Evolutionary conservation across 164 flowering plant genomes (phyloP), one percentile per base, ranked within the genome.

Genomic region (Pachysandra terminalis): DNA sequence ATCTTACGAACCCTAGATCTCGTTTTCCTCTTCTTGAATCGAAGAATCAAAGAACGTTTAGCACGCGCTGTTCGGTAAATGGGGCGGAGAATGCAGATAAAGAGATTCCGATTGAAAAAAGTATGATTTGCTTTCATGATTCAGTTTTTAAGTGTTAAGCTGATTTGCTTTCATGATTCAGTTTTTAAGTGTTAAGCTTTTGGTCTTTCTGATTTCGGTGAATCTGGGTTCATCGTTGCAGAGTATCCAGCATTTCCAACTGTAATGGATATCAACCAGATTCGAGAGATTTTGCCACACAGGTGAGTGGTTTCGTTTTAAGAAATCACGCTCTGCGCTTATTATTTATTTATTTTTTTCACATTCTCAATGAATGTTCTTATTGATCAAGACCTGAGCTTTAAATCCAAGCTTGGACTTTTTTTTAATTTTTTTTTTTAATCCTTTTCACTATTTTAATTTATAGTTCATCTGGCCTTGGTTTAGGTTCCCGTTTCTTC

Each of bases 251-350:
- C 98, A 35, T 90, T 82, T 82, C 98, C 97, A 0, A 79, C 97
- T 5, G 94, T 92, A 12, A 75, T 92, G 81, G 97, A 88, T 59
- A 85, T 95, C 53, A 89, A 90, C 60, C 86, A 89, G 74, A 87
- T 95, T 73, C 88, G 97, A 2, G 88, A 89, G 22, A 88, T 90
- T 68, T 79, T 95, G 79, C 97, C 98, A 5, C 97, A 89, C 74
- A 74, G 98, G 98, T 93, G 21, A 70, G 81, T 58, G 16, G 12
- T 56, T 61, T 35, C 24, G 55, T 4, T 10, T 32, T 32, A 7
- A 32, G 3, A 32, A 32, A 7, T 3, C 37, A 32, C 37, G 37
- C 37, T 3, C 37, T 32, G 37, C 7, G 37, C 37, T 32, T 32
- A 7, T 32, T 61, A 22, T 56, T 52, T 26, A 0, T 27, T 21